phyloP scores from a whole-genome alignment of 2,329 filamentous ascomycete genomes.

The Nemania serpens region DNA sequence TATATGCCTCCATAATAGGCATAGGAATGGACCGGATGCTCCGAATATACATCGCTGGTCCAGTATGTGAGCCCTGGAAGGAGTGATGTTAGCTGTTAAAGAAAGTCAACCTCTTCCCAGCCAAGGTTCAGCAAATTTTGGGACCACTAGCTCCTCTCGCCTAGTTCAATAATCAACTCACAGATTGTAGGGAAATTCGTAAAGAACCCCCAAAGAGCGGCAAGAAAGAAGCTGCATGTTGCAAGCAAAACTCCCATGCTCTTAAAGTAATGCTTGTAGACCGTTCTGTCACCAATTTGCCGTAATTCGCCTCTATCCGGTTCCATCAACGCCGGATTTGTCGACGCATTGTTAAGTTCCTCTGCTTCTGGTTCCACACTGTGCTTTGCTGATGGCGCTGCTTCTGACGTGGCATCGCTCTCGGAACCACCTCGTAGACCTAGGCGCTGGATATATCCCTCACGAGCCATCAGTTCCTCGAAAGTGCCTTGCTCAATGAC shows the following conservation, averaged over 20 bases:
- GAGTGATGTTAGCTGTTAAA: neutral
- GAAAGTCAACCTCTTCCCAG: neutral
- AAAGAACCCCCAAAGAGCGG: constrained; percentile 30
- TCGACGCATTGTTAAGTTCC: neutral
- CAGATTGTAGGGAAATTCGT: constrained; percentile 35
- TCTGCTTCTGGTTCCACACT: neutral
- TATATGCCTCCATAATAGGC: constrained; percentile 37
- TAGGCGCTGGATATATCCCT: constrained; percentile 34
- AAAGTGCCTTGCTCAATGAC: constrained; percentile 52
- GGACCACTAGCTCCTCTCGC: neutral
- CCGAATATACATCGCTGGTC: constrained; percentile 27
- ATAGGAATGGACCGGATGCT: constrained; percentile 28
- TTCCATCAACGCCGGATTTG: constrained; percentile 3
- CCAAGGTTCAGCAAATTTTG: neutral
- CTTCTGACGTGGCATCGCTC: constrained; percentile 20
- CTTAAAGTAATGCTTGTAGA: constrained; percentile 35
- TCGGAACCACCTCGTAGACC: constrained; percentile 23
- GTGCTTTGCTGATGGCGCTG: neutral
- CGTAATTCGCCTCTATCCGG: constrained; percentile 19
- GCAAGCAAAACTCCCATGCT: constrained; percentile 30
- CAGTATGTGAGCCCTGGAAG: constrained; percentile 32
- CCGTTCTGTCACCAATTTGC: constrained; percentile 29
- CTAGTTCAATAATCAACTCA: neutral
- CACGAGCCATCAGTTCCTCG: constrained; percentile 40
- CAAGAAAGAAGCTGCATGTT: constrained; percentile 21